Evolutionary conservation across 345 rosid genomes (phyloP), one percentile per base, ranked within the genome.

Genomic region (Syzygium aqueum): DNA sequence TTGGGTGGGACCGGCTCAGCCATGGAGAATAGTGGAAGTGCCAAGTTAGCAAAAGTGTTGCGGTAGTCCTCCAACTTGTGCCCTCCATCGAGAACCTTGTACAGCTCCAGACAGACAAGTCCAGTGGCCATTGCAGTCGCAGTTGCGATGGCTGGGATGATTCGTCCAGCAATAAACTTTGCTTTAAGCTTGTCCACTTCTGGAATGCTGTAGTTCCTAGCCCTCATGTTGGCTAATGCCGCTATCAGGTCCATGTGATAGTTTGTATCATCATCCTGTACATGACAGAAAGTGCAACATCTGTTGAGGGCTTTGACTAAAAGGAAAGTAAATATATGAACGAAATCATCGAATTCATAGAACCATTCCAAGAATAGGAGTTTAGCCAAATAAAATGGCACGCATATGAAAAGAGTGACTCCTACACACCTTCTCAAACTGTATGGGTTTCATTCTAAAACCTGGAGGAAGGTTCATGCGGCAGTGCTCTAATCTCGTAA

Each of bases 151-250:
- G 99, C 99, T 5, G 99, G 99, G 83, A 98, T 96, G 90, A 98
- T 96, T 91, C 99, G 96, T 86, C 99, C 99, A 12, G 99, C 99
- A 28, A 98, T 96, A 85, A 98, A 96, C 91, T 98, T 98, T 85
- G 99, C 99, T 89, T 98, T 98, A 84, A 98, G 96, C 90, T 98
- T 98, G 93, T 98, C 99, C 9, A 98, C 99, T 88, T 98, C 99
- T 2, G 98, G 98, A 86, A 98, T 94, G 89, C 95, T 90, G 91
- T 98, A 98, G 94, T 98, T 98, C 89, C 98, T 96, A 63, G 99
- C 99, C 93, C 99, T 96, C 99, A 98, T 98, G 93, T 98, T 98
- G 78, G 99, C 99, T 53, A 98, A 95, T 67, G 93, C 99, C 54
- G 98, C 97, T 85, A 98, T 98, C 92, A 96, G 63, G 90, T 98